Evolutionary conservation across 179 eudicot genomes (phyloP).

Genomic region (Beta corolliflora): DNA sequence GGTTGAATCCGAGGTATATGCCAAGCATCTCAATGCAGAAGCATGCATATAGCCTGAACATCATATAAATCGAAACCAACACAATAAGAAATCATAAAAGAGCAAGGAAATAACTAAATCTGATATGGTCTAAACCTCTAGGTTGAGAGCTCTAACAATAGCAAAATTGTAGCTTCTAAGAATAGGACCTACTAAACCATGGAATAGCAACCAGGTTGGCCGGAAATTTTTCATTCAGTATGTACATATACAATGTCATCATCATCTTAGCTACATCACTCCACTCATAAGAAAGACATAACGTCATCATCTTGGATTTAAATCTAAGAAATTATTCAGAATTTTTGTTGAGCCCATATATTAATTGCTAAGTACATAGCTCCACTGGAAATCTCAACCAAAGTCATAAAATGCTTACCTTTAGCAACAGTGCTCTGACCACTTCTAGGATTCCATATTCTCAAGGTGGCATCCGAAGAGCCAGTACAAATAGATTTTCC

Average conservation of each 20-base stretch:
- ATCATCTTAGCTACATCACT: neutral
- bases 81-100: neutral
- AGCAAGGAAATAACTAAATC: no score
- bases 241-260: neutral
- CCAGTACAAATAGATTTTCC: constrained; percentile 18
- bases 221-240: no score
- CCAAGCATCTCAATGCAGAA: constrained; percentile 11
- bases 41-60: neutral
- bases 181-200: no score
- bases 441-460: constrained; percentile 10
- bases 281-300: neutral
- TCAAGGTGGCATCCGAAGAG: constrained; percentile 2
- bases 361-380: neutral
- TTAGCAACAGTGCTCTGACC: neutral
- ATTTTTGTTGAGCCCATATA: neutral
- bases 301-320: neutral
- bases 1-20: constrained; percentile 11
- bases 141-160: no score
- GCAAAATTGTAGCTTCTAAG: no score
- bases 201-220: no score
- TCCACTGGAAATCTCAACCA: neutral
- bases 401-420: neutral
- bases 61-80: neutral
- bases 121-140: no score
- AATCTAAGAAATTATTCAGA: neutral